Evolutionary conservation across 202 grass and related monocot species (phyloP).

Genomic region (Panicum hallii): DNA sequence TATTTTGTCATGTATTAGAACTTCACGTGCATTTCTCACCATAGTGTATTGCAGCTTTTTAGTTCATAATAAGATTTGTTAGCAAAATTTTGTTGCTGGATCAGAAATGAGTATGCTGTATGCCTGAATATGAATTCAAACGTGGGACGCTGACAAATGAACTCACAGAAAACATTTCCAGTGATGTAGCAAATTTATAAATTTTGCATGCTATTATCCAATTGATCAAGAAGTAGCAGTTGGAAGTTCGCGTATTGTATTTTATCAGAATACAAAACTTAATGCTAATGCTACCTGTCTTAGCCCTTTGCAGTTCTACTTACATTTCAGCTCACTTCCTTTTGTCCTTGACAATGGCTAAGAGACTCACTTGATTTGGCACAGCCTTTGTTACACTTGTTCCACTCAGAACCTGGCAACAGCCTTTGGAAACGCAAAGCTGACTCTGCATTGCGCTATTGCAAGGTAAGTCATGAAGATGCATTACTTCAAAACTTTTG

Average conservation of each 20-base stretch:
- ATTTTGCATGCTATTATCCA: background rate
- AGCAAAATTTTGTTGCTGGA: conserved; percentile 14
- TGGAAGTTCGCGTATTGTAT: conserved; percentile 1
- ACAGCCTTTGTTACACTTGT: conserved; percentile 85
- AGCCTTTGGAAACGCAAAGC: conserved; percentile 92
- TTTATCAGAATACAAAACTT: conserved; percentile 2
- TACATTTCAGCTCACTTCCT: conserved; percentile 19
- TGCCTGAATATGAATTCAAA: conserved; percentile 13
- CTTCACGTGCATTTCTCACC: background rate
- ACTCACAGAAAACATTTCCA: conserved; percentile 8
- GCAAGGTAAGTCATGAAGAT: conserved; percentile 56
- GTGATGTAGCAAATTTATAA: conserved; percentile 3
- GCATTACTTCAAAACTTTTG: background rate
- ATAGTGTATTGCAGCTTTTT: conserved; percentile 4
- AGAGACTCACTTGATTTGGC: conserved; percentile 42
- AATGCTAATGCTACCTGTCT: conserved; percentile 28
- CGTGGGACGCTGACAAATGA: conserved; percentile 10
- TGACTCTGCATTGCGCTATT: conserved; percentile 73
- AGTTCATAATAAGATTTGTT: background rate
- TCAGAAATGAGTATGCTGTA: background rate
- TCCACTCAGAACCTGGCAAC: conserved; percentile 96
- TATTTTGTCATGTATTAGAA: conserved; percentile 12
- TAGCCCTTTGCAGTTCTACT: conserved; percentile 18
- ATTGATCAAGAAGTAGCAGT: conserved; percentile 16
- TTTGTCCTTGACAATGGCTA: conserved; percentile 24